A percentile compares a stretch with the other conserved stretches of the same genome.
These are phyloP conservation scores for Cadophora sp. DNA, from an alignment of 2,329 filamentous ascomycete species.

Conservation along the genomic window DNA sequence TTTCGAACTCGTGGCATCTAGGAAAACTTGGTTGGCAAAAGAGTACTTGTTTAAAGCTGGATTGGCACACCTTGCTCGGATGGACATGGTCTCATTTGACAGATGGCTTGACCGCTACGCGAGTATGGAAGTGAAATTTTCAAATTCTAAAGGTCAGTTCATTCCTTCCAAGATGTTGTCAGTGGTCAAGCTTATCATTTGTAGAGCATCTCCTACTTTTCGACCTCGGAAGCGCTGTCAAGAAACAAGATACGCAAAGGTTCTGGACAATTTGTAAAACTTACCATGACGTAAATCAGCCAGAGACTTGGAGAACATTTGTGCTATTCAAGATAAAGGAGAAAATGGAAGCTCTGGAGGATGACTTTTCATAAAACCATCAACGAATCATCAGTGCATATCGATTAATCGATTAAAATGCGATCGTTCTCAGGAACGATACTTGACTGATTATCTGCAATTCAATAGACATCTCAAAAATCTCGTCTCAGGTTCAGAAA, in stretches of 20 bases:
- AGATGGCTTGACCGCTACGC: background rate
- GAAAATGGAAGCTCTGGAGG: background rate
- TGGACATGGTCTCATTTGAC: background rate
- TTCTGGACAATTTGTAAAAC: background rate
- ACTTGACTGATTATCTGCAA: too few species aligned
- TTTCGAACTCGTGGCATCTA: background rate
- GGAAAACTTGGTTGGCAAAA: background rate
- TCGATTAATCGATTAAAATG: too few species aligned
- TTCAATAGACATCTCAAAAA: too few species aligned
- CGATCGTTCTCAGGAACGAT: too few species aligned
- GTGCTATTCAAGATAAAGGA: background rate
- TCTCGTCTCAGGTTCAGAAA: too few species aligned
- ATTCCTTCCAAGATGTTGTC: too few species aligned
- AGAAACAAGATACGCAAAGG: background rate
- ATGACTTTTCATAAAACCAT: background rate
- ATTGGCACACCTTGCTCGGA: background rate
- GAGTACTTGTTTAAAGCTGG: background rate
- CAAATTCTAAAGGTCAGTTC: background rate
- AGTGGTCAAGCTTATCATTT: background rate
- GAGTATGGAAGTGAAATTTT: background rate
- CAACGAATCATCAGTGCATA: too few species aligned
- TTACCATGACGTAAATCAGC: background rate
- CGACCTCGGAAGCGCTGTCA: background rate
- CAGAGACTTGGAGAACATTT: background rate
- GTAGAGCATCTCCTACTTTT: background rate